Conservation (phyloP, 2,329 filamentous ascomycete genomes). For the Fusarium aywerte region DNA sequence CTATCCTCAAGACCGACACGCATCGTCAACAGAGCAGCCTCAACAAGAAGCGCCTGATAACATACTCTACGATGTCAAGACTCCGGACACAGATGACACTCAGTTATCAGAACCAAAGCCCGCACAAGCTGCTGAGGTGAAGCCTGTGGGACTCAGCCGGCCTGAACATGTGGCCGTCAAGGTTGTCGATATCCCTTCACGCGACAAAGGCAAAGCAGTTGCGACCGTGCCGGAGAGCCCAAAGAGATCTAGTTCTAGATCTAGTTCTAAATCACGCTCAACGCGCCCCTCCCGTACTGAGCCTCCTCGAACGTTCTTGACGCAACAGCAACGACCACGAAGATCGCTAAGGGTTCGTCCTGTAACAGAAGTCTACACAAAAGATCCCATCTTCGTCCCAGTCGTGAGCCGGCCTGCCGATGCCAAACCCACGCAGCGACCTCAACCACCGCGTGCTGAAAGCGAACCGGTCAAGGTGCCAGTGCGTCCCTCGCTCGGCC, state of each 20-base stretch:
- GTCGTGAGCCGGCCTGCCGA: constrained; percentile 36
- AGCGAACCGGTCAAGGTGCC: constrained; percentile 25
- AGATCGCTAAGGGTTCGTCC: constrained; percentile 37
- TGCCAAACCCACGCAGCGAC: constrained; percentile 15
- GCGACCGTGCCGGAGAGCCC: constrained; percentile 15
- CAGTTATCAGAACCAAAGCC: constrained; percentile 20
- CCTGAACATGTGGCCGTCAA: constrained; percentile 23
- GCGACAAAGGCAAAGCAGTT: constrained; percentile 35
- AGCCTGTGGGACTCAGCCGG: constrained; percentile 9
- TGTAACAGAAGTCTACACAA: constrained; percentile 42
- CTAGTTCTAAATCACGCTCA: constrained; percentile 20
- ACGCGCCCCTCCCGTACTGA: constrained; percentile 29
- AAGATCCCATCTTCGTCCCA: constrained; percentile 42
- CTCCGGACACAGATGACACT: constrained; percentile 26
- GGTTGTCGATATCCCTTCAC: constrained; percentile 33
- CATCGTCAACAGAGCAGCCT: not conserved
- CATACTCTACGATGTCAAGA: constrained; percentile 10
- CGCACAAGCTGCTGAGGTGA: constrained; percentile 20
- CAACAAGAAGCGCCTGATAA: constrained; percentile 11
- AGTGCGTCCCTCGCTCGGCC: constrained; percentile 19
- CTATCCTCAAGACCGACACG: not conserved
- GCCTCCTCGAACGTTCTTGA: constrained; percentile 41
- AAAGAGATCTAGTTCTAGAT: constrained; percentile 27
- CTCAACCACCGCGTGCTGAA: constrained; percentile 21
- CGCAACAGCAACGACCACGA: constrained; percentile 39